Evolutionary conservation across 257 asterid species (phyloP).

Genomic region (Jasminum sambac): DNA sequence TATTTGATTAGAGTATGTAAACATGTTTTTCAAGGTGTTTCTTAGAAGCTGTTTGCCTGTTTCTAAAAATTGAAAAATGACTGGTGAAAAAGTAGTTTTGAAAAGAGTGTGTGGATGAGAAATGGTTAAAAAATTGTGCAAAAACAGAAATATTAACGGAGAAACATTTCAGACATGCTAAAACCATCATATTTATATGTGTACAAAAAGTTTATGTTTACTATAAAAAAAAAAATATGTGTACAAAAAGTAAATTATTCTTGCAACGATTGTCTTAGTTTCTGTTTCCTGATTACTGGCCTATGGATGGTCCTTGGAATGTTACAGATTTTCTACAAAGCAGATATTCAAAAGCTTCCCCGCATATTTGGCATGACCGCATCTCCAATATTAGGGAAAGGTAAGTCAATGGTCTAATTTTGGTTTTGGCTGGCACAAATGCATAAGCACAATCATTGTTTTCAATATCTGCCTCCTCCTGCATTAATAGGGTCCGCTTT

Average conservation of each 20-base stretch:
- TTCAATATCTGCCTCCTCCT: background rate
- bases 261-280: background rate
- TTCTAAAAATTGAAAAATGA: no score
- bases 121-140: no score
- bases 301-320: conserved; percentile 26
- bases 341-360: conserved; percentile 61
- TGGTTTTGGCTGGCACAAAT: conserved; percentile 17
- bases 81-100: no score
- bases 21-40: no score
- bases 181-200: conserved; percentile 9
- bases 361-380: conserved; percentile 99
- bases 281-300: conserved; percentile 30
- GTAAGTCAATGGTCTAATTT: conserved; percentile 41
- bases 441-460: background rate
- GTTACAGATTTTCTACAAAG: conserved; percentile 72
- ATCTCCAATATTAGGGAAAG: conserved; percentile 93
- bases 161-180: no score
- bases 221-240: no score
- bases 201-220: background rate
- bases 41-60: no score
- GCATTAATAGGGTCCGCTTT: background rate
- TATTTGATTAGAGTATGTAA: background rate
- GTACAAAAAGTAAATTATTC: no score
- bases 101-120: no score
- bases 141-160: no score